Conservation (phyloP, 2,329 filamentous ascomycete species). For the Bipolaris gigantea region DNA sequence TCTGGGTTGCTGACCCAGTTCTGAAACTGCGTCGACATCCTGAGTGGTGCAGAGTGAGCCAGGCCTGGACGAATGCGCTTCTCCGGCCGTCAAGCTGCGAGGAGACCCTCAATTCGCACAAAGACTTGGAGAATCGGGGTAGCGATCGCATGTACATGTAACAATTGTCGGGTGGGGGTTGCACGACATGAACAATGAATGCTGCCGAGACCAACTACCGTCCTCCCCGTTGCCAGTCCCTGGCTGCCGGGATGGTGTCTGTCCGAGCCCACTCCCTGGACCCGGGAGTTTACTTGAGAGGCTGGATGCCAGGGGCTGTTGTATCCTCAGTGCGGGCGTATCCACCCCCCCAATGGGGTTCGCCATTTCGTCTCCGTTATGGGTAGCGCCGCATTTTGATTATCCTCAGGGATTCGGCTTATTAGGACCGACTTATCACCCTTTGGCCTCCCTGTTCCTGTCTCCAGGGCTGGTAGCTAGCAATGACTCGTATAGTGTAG, state of each 20-base stretch:
- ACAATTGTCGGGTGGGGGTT: background rate
- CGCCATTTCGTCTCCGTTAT: background rate
- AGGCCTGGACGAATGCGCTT: background rate
- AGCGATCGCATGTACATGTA: background rate
- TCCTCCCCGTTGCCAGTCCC: background rate
- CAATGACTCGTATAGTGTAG: background rate
- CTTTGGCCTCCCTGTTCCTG: background rate
- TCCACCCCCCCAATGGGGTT: background rate
- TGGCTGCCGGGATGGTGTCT: background rate
- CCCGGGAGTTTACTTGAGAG: background rate
- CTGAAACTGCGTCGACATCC: constrained; percentile 4
- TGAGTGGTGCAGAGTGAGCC: background rate
- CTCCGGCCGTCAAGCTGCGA: background rate
- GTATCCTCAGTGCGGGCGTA: background rate
- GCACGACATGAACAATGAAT: background rate
- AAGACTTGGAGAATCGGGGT: background rate
- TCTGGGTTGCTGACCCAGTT: constrained; percentile 5
- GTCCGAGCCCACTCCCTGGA: background rate
- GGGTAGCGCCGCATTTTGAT: background rate
- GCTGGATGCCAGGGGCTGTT: background rate
- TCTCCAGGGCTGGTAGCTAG: background rate
- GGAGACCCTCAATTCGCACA: background rate
- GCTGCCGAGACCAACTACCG: background rate
- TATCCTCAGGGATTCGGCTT: background rate
- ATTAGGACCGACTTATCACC: background rate